These are phyloP conservation scores for Neurospora tetrasperma DNA, from an alignment of 495 filamentous ascomycete species.

Conservation along the genomic window DNA sequence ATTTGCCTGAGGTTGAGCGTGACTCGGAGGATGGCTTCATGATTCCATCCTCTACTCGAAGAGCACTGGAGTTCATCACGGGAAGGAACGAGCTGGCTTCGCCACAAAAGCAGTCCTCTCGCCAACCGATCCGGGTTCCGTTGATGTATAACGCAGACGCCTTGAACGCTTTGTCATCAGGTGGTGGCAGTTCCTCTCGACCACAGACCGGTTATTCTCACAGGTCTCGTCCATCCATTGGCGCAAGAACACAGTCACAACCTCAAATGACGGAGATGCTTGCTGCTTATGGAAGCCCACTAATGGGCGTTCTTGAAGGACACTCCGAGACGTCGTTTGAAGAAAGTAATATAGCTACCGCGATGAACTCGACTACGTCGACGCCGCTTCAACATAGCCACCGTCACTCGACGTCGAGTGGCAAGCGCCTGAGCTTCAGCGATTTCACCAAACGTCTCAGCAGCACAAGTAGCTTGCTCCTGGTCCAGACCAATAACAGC, in stretches of 20 bases:
- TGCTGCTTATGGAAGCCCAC: conserved; percentile 7
- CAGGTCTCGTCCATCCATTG: conserved; percentile 2
- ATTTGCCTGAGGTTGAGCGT: conserved; percentile 25
- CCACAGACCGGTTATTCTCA: conserved; percentile 38
- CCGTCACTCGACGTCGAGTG: conserved; percentile 34
- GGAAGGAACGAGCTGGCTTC: conserved; percentile 24
- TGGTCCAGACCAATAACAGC: conserved; percentile 43
- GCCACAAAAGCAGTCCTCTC: conserved; percentile 5
- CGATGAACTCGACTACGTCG: conserved; percentile 8
- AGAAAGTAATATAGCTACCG: conserved; percentile 10
- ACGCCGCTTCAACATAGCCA: conserved; percentile 18
- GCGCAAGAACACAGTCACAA: conserved; percentile 36
- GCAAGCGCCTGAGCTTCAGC: conserved; percentile 41
- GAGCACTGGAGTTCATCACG: conserved; percentile 40
- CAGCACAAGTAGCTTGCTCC: conserved; percentile 41
- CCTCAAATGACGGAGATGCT: conserved; percentile 28
- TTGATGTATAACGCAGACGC: conserved; percentile 24
- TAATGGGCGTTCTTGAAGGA: conserved; percentile 1
- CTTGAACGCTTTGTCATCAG: conserved; percentile 23
- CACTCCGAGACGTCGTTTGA: conserved; percentile 5
- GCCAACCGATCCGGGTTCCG: conserved; percentile 9
- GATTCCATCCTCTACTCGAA: conserved; percentile 29
- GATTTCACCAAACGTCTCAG: conserved; percentile 46
- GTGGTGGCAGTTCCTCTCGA: conserved; percentile 16
- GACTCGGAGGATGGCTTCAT: conserved; percentile 23